phyloP scores from a whole-genome alignment of 306 rosid species.

The Lathyrus sativus region DNA sequence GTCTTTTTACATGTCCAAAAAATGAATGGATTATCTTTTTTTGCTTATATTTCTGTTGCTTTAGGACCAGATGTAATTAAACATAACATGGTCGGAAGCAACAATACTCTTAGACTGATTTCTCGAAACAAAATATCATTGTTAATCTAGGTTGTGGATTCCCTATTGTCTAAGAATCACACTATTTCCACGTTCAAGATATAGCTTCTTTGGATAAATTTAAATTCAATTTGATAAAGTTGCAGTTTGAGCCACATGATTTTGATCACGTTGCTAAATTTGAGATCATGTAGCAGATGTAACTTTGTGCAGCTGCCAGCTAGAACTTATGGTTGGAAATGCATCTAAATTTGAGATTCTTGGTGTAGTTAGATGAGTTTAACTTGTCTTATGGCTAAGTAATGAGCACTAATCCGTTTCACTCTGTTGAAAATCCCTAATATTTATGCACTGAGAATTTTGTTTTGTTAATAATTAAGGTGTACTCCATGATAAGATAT shows the following conservation, averaged over 20 bases:
- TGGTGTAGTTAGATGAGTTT: background rate
- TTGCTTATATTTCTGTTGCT: constrained; percentile 11
- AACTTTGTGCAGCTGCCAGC: background rate
- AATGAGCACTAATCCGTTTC: constrained; percentile 1
- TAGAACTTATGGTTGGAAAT: too few species aligned
- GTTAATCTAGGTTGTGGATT: background rate
- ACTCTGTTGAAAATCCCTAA: constrained; percentile 11
- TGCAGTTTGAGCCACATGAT: background rate
- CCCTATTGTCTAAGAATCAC: background rate
- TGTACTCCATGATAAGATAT: background rate
- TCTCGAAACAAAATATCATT: constrained; percentile 29
- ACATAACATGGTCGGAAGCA: background rate
- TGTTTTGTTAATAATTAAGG: constrained; percentile 1
- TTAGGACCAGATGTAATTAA: constrained; percentile 6
- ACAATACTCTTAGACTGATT: constrained; percentile 3
- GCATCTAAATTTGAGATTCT: too few species aligned
- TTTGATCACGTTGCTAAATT: constrained; percentile 1
- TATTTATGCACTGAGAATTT: constrained; percentile 1
- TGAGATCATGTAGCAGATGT: constrained; percentile 10
- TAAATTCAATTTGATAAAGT: background rate
- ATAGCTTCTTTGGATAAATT: background rate
- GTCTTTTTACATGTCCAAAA: background rate
- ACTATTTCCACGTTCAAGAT: background rate
- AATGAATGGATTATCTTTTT: background rate
- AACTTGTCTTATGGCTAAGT: constrained; percentile 2